A percentile compares a stretch with the other conserved stretches of the same genome.
phyloP scores from a whole-genome alignment of 768 basidiomycete species.

The Mycena venus region DNA sequence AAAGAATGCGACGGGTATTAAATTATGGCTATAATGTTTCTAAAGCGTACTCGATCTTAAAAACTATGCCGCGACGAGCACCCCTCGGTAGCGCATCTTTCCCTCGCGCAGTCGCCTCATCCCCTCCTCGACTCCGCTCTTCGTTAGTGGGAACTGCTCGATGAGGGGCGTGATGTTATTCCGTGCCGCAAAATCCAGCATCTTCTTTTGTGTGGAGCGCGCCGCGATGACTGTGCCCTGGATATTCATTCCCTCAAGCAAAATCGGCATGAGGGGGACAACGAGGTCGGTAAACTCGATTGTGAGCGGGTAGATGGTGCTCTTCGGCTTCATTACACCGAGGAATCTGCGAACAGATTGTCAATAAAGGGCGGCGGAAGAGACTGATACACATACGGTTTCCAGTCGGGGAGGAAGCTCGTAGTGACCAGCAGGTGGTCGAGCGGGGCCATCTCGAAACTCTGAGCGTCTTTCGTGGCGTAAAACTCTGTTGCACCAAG shows the following conservation, averaged over 20 bases:
- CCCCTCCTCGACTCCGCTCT: slow-evolving; percentile 37
- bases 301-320: background rate
- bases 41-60: no score
- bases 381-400: slow-evolving; percentile 19
- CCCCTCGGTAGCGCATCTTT: slow-evolving; percentile 20
- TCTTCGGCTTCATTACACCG: no score
- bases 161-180: slow-evolving; percentile 43
- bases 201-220: slow-evolving; percentile 30
- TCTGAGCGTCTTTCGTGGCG: slow-evolving; percentile 38
- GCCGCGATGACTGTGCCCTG: slow-evolving; percentile 31
- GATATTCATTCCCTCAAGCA: slow-evolving; percentile 8
- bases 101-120: slow-evolving; percentile 22
- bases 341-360: slow-evolving; percentile 5
- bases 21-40: no score
- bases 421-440: slow-evolving; percentile 48
- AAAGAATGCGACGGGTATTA: no score
- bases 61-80: no score
- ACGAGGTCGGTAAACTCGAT: background rate
- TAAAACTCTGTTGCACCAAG: no score
- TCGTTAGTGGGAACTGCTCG: slow-evolving; percentile 46
- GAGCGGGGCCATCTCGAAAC: slow-evolving; percentile 42
- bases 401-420: slow-evolving; percentile 25
- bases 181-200: slow-evolving; percentile 48
- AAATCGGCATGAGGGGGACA: background rate
- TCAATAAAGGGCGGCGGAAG: no score